Base-by-base conservation (phyloP, 768 basidiomycete genomes). In the Kwoniella dendrophila region DNA sequence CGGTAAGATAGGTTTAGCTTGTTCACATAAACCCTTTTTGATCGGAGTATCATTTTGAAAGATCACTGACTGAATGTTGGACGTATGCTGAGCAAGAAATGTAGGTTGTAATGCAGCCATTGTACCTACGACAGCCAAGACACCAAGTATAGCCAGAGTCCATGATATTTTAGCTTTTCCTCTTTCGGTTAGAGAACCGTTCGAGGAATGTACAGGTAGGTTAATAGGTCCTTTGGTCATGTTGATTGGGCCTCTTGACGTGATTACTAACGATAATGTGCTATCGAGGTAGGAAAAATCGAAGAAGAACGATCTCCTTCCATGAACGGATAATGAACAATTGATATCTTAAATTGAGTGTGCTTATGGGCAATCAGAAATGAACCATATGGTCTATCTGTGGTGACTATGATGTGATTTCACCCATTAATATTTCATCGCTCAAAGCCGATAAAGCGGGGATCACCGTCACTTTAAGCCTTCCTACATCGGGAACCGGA, bases 1-100 rank as follows among this genome's bases (percentile, higher is more conserved):
- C 26, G 70, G 67, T 43, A 71, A 27, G 44, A 50, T 27, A 4
- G 67, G 64, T 14, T 62, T 54, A 11, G 69, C 59, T 54, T 67
- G 66, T 27, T 47, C 49, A 43, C 66, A 67, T 10, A 45, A 20
- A 5, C 41, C 65, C 26, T 62, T 56, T 8, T 22, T 30, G 16
- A 62, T 47, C 18, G 16, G 27, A 16, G 47, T 4, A 32, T 51
- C 30, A 16, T 33, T 18, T 36, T 26, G 12, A 33, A 22, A 20
- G 16, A 43, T 12, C 16, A 10, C 6, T 7, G 36, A 14, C 22
- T 26, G 44, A 20, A 20, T 43, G 20, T 54, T 53, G 2, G 27
- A 59, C 7, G 66, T 33, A 10, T 51, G 47, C 20, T 20, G 32
- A 14, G 34, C 26, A 24, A 50, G 55, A 18, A 38, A 49, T 12